These are phyloP conservation scores for Rhizopogon sp. DNA, from an alignment of 768 basidiomycete genomes.

Conservation along the genomic window DNA sequence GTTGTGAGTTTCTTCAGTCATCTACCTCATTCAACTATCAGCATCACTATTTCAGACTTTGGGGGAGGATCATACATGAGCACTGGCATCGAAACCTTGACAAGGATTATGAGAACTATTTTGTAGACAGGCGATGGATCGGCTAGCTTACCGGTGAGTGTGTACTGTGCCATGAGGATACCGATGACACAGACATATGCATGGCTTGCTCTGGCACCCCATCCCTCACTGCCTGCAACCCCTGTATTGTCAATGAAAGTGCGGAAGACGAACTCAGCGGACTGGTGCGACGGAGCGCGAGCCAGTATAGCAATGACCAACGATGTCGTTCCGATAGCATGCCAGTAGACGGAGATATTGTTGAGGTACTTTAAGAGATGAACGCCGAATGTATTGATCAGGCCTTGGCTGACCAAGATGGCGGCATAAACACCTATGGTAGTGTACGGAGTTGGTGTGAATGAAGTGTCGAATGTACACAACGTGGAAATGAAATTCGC, in stretches of 20 bases:
- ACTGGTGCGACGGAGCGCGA: conserved; percentile 67
- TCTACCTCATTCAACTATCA: conserved; percentile 29
- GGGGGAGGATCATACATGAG: conserved; percentile 43
- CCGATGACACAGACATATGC: conserved; percentile 71
- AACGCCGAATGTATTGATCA: conserved; percentile 75
- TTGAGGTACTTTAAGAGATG: conserved; percentile 60
- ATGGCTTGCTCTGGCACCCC: conserved; percentile 62
- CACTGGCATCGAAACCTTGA: conserved; percentile 68
- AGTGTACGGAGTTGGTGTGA: conserved; percentile 50
- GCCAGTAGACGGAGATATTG: conserved; percentile 71
- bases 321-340: conserved; percentile 64
- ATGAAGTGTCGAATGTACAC: conserved; percentile 53
- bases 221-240: conserved; percentile 38
- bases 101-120: background rate
- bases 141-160: conserved; percentile 49
- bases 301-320: conserved; percentile 66
- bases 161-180: conserved; percentile 74
- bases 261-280: conserved; percentile 62
- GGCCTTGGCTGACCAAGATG: conserved; percentile 60
- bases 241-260: conserved; percentile 72
- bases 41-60: background rate
- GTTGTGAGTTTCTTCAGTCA: conserved; percentile 76
- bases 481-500: conserved; percentile 66
- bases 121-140: background rate
- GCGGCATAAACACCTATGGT: conserved; percentile 69